Conservation (phyloP, 1,139 yeast genomes). For the Yamadazyma jaroonii region DNA sequence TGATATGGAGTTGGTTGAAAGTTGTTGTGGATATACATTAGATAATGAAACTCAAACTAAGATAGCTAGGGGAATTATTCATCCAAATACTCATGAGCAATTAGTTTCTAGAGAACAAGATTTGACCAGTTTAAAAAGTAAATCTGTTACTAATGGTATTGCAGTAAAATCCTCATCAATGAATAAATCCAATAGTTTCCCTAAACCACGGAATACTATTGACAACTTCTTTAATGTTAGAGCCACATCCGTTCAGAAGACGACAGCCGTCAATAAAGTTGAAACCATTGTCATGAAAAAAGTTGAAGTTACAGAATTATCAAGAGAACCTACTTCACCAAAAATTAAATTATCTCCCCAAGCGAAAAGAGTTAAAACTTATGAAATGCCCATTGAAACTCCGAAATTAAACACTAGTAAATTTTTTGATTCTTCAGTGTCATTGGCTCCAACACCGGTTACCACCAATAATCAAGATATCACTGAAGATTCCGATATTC, state of each 20-base stretch:
- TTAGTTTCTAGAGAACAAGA: constrained; percentile 48
- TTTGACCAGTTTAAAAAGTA: constrained; percentile 22
- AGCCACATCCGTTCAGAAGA: constrained; percentile 2
- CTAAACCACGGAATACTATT: constrained; percentile 9
- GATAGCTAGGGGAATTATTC: constrained; percentile 63
- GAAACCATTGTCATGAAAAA: neutral
- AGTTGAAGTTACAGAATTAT: neutral
- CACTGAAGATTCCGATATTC: constrained; percentile 35
- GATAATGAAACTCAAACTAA: constrained; percentile 45
- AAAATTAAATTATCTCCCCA: constrained; percentile 22
- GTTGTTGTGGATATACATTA: constrained; percentile 63
- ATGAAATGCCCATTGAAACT: constrained; percentile 11
- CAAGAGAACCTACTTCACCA: neutral
- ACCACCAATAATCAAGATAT: constrained; percentile 19
- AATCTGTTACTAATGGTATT: constrained; percentile 17
- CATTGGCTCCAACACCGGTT: constrained; percentile 10
- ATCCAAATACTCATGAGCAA: constrained; percentile 58
- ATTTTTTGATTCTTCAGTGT: constrained; percentile 11
- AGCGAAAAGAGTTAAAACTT: constrained; percentile 22
- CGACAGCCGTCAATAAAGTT: constrained; percentile 3
- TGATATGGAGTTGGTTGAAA: constrained; percentile 41
- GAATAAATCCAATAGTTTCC: constrained; percentile 1
- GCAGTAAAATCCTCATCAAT: neutral
- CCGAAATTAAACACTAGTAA: constrained; percentile 13
- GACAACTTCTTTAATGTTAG: constrained; percentile 15